Base-by-base conservation (phyloP, 1,139 yeast species). In the Blastobotrys capitulatus region DNA sequence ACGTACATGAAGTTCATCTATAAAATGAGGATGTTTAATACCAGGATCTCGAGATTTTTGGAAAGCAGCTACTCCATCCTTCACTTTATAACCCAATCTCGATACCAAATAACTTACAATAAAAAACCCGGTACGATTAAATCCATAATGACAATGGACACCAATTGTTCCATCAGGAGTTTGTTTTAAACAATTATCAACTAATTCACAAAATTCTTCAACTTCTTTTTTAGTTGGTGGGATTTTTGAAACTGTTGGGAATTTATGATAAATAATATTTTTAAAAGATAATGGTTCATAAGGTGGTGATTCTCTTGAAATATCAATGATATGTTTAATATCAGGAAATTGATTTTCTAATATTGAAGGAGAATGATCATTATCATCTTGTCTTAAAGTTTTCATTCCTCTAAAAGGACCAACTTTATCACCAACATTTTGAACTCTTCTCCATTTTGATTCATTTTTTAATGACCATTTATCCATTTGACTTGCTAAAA, bases 391-490 rank as follows among this genome's bases (percentile, higher is more conserved):
- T 39, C 90, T 69, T 40, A 84, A 68, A 0, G 92, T 85, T 60
- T 85, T 85, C 88, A 85, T 83, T 1, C 87, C 90, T 22, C 84
- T 60, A 46, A 85, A 67, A 8, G 78, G 80, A 0, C 72, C 77
- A 38, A 80, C 70, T 5, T 70, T 62, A 7, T 53, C 43, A 55
- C 68, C 35, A 76, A 82, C 71, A 0, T 82, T 74, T 47, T 73
- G 73, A 4, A 81, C 72, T 38, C 74, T 69, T 60, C 76, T 73
- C 94, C 94, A 85, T 62, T 85, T 85, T 52, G 72, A 73, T 61
- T 83, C 86, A 60, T 85, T 85, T 63, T 85, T 85, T 54, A 85
- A 67, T 29, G 89, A 86, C 92, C 92, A 85, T 64, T 85, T 85
- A 49, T 77, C 75, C 1, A 86, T 86, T 59, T 82, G 79, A 10